These are phyloP conservation scores for Plantago lanceolata DNA, from an alignment of 305 asterid genomes.

Conservation along the genomic window DNA sequence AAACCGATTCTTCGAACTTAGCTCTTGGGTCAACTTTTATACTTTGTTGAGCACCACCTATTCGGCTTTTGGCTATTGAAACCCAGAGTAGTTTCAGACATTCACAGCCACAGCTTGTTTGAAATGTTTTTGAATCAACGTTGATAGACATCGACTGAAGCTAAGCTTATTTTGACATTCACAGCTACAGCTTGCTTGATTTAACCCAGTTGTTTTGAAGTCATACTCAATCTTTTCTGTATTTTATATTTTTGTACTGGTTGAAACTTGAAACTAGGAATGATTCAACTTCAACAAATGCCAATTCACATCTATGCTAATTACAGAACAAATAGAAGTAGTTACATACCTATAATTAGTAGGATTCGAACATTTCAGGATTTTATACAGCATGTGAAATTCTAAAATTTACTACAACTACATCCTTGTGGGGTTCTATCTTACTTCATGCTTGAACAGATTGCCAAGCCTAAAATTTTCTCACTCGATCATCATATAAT, in stretches of 20 bases:
- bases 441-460: neutral
- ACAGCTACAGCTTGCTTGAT: no score
- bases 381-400: neutral
- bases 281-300: neutral
- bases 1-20: neutral
- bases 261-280: no score
- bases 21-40: no score
- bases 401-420: neutral
- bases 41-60: no score
- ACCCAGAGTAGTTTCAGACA: no score
- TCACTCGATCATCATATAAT: conserved; percentile 28
- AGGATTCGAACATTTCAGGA: neutral
- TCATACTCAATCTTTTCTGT: no score
- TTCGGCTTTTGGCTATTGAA: no score
- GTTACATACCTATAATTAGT: neutral
- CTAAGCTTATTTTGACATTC: no score
- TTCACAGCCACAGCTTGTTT: no score
- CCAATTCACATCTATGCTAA: neutral
- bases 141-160: no score
- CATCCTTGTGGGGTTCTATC: neutral
- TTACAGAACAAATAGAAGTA: neutral
- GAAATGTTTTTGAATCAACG: no score
- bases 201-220: no score
- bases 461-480: neutral
- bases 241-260: neutral